These are phyloP conservation scores for Hansenula sp. DNA, from an alignment of 1,139 yeast genomes.

Conservation along the genomic window DNA sequence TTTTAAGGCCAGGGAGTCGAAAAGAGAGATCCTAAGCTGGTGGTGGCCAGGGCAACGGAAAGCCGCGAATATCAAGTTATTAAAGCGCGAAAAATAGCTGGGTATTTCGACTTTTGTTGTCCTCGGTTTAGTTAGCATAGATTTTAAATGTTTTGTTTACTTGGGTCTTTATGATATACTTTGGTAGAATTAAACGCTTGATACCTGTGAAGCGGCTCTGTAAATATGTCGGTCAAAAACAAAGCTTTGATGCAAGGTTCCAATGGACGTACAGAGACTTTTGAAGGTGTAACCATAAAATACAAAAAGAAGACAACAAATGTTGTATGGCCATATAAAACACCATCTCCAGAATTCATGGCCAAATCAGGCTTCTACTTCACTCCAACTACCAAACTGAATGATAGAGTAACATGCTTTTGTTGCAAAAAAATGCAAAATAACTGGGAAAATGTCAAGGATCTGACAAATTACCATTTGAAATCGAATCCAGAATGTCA, in stretches of 20 bases:
- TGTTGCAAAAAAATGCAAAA: constrained; percentile 50
- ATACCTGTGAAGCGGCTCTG: too few relatives aligned
- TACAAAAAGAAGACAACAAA: constrained; percentile 7
- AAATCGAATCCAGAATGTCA: constrained; percentile 42
- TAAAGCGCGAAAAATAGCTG: too few relatives aligned
- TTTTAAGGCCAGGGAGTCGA: too few relatives aligned
- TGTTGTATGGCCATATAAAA: constrained; percentile 36
- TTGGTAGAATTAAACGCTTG: too few relatives aligned
- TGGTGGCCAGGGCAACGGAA: too few relatives aligned
- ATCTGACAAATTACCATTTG: constrained; percentile 43
- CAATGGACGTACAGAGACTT: constrained; percentile 28
- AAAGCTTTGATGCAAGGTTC: not conserved
- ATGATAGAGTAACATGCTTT: constrained; percentile 55
- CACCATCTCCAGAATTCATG: constrained; percentile 37
- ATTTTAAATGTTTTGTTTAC: too few relatives aligned
- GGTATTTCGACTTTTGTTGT: not conserved
- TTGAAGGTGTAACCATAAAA: constrained; percentile 21
- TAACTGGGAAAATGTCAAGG: constrained; percentile 30
- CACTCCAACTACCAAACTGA: constrained; percentile 47
- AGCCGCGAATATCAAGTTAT: too few relatives aligned
- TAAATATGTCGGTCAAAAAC: too few relatives aligned
- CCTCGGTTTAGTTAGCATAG: not conserved
- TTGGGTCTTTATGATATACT: too few relatives aligned
- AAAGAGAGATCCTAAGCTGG: too few relatives aligned
- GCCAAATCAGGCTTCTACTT: constrained; percentile 71